A percentile compares a stretch with the other conserved stretches of the same genome.
Evolutionary conservation across 208 protist species (phyloP).

Genomic region (Leishmania major): DNA sequence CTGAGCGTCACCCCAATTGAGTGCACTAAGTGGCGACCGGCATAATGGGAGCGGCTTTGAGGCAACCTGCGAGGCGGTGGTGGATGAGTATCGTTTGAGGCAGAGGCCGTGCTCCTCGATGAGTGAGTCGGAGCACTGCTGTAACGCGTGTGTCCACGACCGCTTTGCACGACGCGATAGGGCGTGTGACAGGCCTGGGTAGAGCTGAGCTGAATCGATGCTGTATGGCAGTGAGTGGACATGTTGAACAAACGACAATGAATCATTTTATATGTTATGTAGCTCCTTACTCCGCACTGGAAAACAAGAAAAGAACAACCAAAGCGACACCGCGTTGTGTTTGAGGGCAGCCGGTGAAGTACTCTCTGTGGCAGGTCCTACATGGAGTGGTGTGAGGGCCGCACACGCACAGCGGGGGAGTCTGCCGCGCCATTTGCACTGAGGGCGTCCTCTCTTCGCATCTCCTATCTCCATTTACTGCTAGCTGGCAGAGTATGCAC

Average conservation of each 20-base stretch:
- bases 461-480: background rate
- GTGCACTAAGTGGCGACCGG: background rate
- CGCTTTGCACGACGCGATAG: background rate
- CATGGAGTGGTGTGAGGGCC: background rate
- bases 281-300: background rate
- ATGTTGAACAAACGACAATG: background rate
- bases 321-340: background rate
- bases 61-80: background rate
- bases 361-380: too few relatives aligned
- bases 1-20: background rate
- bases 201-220: background rate
- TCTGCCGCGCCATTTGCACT: background rate
- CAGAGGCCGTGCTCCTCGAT: background rate
- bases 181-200: background rate
- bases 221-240: background rate
- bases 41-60: background rate
- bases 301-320: background rate
- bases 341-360: background rate
- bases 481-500: background rate
- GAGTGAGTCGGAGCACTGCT: background rate
- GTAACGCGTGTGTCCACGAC: background rate
- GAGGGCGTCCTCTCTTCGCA: background rate
- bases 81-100: background rate
- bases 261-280: background rate
- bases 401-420: background rate